Percentiles rank a stretch among this genome's conserved stretches.
Evolutionary conservation across 2,329 filamentous ascomycete species (phyloP).

Genomic region (Hypoxylon sp.): DNA sequence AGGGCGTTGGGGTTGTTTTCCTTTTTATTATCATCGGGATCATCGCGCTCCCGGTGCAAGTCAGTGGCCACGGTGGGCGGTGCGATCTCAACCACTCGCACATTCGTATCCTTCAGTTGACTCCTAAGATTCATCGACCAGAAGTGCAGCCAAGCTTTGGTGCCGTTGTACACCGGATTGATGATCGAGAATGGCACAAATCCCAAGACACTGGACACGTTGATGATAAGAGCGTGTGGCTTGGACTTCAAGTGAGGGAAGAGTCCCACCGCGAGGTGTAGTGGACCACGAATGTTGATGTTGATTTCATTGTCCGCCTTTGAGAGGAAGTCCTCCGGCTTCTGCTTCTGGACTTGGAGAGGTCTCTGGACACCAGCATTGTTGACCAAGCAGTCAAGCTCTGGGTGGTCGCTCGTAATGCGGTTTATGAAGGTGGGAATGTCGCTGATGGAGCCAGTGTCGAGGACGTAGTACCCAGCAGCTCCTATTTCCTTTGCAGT

Average conservation of each 20-base stretch:
- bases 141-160: conserved; percentile 71
- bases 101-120: conserved; percentile 61
- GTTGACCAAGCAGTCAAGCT: conserved; percentile 72
- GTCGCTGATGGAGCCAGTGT: conserved; percentile 62
- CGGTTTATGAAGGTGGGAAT: conserved; percentile 63
- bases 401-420: conserved; percentile 65
- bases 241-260: conserved; percentile 65
- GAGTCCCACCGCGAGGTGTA: conserved; percentile 67
- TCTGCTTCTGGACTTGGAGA: conserved; percentile 60
- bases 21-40: conserved; percentile 64
- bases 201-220: conserved; percentile 68
- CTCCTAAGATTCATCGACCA: conserved; percentile 69
- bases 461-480: conserved; percentile 66
- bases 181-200: conserved; percentile 67
- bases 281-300: conserved; percentile 71
- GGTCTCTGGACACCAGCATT: conserved; percentile 72
- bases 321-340: conserved; percentile 60
- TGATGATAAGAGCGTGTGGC: conserved; percentile 63
- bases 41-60: conserved; percentile 67
- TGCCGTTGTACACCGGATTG: conserved; percentile 72
- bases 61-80: conserved; percentile 67
- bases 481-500: conserved; percentile 62
- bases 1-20: conserved; percentile 64
- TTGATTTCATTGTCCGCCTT: conserved; percentile 71
- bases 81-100: conserved; percentile 69